A percentile compares a stretch with the other conserved stretches of the same genome.
Conservation (phyloP, 257 asterid genomes). For the Solanum appendiculatum region DNA sequence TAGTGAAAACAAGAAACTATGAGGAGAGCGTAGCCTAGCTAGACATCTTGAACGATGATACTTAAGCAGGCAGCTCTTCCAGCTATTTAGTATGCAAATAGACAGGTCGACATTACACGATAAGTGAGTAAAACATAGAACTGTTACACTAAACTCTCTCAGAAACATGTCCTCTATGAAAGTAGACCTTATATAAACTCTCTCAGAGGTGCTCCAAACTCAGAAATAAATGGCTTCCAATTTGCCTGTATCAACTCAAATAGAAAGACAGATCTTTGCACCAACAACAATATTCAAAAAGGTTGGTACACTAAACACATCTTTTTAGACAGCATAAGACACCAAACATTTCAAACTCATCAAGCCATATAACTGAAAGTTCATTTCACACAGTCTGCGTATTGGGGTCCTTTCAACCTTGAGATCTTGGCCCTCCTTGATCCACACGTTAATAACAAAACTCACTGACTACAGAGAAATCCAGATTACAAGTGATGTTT, state of each 20-base stretch:
- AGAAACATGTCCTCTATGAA: background rate
- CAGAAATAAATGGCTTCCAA: background rate
- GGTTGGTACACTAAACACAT: background rate
- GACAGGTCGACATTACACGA: background rate
- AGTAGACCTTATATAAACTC: background rate
- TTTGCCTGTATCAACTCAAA: background rate
- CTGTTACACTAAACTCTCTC: too few species aligned
- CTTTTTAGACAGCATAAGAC: background rate
- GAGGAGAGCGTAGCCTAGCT: background rate
- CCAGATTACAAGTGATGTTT: background rate
- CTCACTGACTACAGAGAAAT: background rate
- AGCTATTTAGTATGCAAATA: background rate
- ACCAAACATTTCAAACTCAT: background rate
- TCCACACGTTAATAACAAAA: background rate
- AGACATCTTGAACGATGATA: background rate
- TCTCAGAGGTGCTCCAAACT: background rate
- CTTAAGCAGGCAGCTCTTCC: background rate
- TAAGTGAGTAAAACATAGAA: background rate
- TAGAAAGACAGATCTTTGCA: background rate
- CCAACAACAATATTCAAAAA: background rate
- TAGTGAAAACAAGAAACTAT: background rate
- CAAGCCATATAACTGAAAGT: background rate
- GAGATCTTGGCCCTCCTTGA: background rate
- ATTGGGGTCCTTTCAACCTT: background rate
- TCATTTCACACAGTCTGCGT: background rate